phyloP scores from a whole-genome alignment of 352 stramenopile genomes.

The Phytophthora sp. region DNA sequence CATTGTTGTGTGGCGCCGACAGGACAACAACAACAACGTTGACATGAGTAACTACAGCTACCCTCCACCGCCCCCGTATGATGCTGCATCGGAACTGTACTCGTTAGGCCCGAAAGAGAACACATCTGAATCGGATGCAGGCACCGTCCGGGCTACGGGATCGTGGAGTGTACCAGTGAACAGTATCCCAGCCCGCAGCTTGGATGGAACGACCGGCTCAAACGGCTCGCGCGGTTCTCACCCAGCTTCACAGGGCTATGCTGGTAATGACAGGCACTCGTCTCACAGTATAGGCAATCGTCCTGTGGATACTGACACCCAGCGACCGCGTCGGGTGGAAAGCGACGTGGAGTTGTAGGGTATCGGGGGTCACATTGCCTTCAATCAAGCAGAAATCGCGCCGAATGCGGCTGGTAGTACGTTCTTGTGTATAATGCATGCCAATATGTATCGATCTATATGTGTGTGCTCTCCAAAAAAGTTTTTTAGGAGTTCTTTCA shows the following conservation, averaged over 20 bases:
- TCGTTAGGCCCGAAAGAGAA: slow-evolving; percentile 31
- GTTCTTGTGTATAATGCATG: too few species aligned
- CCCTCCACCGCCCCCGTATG: slow-evolving; percentile 57
- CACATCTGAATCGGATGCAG: slow-evolving; percentile 18
- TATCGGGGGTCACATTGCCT: neutral
- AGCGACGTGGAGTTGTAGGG: slow-evolving; percentile 70
- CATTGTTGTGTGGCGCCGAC: slow-evolving; percentile 46
- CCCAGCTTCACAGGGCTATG: slow-evolving; percentile 15
- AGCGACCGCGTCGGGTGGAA: slow-evolving; percentile 49
- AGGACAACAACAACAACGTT: slow-evolving; percentile 24
- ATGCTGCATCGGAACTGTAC: slow-evolving; percentile 47
- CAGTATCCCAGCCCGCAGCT: slow-evolving; percentile 34
- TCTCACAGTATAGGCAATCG: slow-evolving; percentile 35
- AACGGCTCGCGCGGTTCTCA: slow-evolving; percentile 50
- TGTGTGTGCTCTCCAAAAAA: too few species aligned
- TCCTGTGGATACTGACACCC: slow-evolving; percentile 29
- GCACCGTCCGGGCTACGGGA: slow-evolving; percentile 22
- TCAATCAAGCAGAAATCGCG: neutral
- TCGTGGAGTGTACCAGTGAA: slow-evolving; percentile 33
- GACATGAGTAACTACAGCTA: slow-evolving; percentile 50
- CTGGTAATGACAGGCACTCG: slow-evolving; percentile 22
- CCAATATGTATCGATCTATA: too few species aligned
- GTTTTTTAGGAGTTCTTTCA: too few species aligned
- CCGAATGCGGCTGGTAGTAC: too few species aligned
- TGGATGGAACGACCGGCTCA: slow-evolving; percentile 47